Base-by-base conservation (phyloP, 352 stramenopile genomes). In the Globisporangium sylvaticum region DNA sequence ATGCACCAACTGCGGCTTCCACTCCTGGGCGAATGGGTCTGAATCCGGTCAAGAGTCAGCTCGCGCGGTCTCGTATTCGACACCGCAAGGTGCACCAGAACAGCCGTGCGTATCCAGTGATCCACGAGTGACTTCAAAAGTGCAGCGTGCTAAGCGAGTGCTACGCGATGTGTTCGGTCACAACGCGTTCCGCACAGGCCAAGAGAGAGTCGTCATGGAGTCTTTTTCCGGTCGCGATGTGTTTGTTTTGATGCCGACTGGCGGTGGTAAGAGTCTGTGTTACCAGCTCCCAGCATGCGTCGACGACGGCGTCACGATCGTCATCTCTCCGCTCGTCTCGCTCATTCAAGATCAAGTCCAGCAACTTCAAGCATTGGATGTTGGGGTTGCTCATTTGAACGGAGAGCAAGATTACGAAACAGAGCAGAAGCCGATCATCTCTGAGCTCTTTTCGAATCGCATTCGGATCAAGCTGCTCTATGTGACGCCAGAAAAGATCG, bases 321-420 rank as follows among this genome's bases (percentile, higher is more conserved):
- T 99, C 12, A 97, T 99, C 62, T 99, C 96, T 37, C 98, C 98
- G 9, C 90, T 99, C 2, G 83, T 99, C 1, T 99, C 96, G 22
- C 81, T 99, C 10, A 99, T 99, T 66, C 96, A 99, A 84, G 98
- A 99, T 83, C 98, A 99, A 89, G 97, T 99, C 6, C 84, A 98
- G 76, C 89, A 97, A 29, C 76, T 99, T 25, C 89, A 95, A 62
- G 95, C 96, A 50, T 68, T 98, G 8, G 95, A 97, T 69, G 88
- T 99, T 54, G 81, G 90, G 14, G 90, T 95, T 54, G 85, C 87
- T 8, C 78, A 92, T 70, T 66, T 97, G 9, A 96, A 94, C 60
- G 86, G 87, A 22, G 89, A 97, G 48, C 87, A 95, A 76, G 80
- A 96, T 68, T 95, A 96, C 60, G 88, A 90, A 25, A 91, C 83